phyloP scores from a whole-genome alignment of 148 eudicot species.

The Silene uniflora region DNA sequence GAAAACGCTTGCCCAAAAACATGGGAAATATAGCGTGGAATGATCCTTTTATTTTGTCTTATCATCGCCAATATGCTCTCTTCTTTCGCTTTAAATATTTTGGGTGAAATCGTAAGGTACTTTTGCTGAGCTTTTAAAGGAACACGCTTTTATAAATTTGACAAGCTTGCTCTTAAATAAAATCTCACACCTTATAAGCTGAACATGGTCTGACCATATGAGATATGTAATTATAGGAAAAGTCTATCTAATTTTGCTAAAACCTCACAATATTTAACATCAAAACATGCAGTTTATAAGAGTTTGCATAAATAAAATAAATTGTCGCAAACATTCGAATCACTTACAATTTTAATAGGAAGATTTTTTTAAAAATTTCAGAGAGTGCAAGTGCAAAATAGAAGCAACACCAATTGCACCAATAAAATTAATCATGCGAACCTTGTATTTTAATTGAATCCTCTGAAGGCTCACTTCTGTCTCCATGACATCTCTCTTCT shows the following conservation, averaged over 20 bases:
- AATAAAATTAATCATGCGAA: constrained; percentile 17
- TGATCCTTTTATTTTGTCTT: neutral
- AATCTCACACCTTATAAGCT: neutral
- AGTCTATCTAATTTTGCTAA: neutral
- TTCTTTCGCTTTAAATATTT: neutral
- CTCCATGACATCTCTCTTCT: constrained; percentile 87
- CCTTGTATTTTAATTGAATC: constrained; percentile 89
- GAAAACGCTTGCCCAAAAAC: neutral
- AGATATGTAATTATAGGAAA: neutral
- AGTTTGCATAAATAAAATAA: neutral
- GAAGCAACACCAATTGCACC: neutral
- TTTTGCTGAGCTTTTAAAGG: neutral
- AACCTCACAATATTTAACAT: too few relatives aligned
- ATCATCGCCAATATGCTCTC: neutral
- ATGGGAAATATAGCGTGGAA: neutral
- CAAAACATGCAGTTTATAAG: neutral
- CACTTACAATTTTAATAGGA: neutral
- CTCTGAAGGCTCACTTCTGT: constrained; percentile 92
- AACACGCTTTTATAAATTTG: neutral
- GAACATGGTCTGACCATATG: neutral
- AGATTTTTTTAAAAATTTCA: neutral
- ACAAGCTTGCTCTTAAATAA: neutral
- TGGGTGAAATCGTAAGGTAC: neutral
- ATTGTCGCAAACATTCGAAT: neutral
- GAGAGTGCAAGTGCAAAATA: constrained; percentile 1